Evolutionary conservation across 805 yeast species (phyloP).

Genomic region (Jamesozyma hellenica): DNA sequence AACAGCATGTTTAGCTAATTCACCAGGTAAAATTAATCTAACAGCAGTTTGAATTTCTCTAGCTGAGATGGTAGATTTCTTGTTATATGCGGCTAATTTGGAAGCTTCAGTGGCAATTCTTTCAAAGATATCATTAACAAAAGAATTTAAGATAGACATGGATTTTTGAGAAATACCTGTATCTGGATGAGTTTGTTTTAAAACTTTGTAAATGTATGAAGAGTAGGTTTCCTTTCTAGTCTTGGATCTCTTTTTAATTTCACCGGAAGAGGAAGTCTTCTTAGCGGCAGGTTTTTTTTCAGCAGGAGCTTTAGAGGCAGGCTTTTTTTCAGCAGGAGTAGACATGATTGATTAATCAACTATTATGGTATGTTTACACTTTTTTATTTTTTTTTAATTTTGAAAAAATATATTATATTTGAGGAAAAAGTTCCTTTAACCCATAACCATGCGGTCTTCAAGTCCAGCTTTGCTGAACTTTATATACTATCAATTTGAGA

Average conservation of each 20-base stretch:
- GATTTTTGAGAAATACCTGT: slow-evolving; percentile 99
- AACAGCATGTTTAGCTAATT: slow-evolving; percentile 96
- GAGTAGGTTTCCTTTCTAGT: slow-evolving; percentile 97
- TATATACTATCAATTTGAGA: too few relatives aligned
- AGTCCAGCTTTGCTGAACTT: too few relatives aligned
- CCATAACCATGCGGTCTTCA: too few relatives aligned
- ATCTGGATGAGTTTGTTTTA: slow-evolving; percentile 98
- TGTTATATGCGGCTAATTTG: slow-evolving; percentile 96
- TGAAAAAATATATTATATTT: too few relatives aligned
- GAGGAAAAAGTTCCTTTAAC: too few relatives aligned
- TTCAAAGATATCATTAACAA: slow-evolving; percentile 95
- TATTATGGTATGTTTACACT: too few relatives aligned
- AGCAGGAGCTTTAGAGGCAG: slow-evolving; percentile 27
- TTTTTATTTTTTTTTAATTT: too few relatives aligned
- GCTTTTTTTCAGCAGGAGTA: slow-evolving; percentile 51
- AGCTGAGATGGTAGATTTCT: slow-evolving; percentile 94
- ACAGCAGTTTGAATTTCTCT: slow-evolving; percentile 99
- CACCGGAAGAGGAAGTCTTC: slow-evolving; percentile 74
- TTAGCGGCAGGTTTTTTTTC: slow-evolving; percentile 59
- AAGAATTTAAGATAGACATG: slow-evolving; percentile 97
- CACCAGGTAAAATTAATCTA: slow-evolving; percentile 96
- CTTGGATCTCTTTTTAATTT: slow-evolving; percentile 87
- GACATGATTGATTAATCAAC: slow-evolving; percentile 40
- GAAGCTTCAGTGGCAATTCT: slow-evolving; percentile 98
- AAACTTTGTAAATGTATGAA: slow-evolving; percentile 95